Base-by-base conservation (phyloP, 176 grass and related monocot genomes). In the Oryza rufipogon region DNA sequence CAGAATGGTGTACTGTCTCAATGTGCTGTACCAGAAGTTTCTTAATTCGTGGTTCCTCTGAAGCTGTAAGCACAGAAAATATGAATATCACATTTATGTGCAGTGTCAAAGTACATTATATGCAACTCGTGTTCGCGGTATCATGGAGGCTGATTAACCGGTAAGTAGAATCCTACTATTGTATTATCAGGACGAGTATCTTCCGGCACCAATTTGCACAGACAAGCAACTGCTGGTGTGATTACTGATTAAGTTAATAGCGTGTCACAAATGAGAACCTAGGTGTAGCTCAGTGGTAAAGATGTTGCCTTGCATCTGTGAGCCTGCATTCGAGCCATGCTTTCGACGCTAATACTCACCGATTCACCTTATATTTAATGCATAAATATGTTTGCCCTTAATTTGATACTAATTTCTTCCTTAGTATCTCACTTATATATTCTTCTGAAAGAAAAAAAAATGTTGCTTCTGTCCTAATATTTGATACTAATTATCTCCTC, bases 21-120 rank as follows among this genome's bases (percentile, higher is more conserved):
- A 98, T 38, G 56, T 93, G 93, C 56, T 95, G 96, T 38, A 89
- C 77, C 42, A 95, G 83, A 83, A 98, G 56, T 84, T 95, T 98
- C 85, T 95, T 98, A 64, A 88, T 71, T 7, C 64, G 85, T 10
- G 80, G 48, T 70, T 90, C 93, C 80, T 93, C 89, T 46, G 45
- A 76, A 88, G 25, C 64, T 91, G 54, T 38, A 74, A 7, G 64
- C 64, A 86, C 2, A 33, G 8, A 4, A 51, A 80, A 9, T 30
- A 39, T 41, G 20, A 74, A 14, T 22, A 61, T 61, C 56, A 22
- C 22, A 1, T 20, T 58, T 61, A 9, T 3, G 19, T 61, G 7
- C 9, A 20, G 20, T 22, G 20, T 1, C 6, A 9, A 61, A 22
- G 9, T 1, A 15, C 19, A 22, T 2, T 19, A 41, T 8, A 22